phyloP scores from a whole-genome alignment of 1,284 basidiomycete genomes.

The Meira miltonrushii region DNA sequence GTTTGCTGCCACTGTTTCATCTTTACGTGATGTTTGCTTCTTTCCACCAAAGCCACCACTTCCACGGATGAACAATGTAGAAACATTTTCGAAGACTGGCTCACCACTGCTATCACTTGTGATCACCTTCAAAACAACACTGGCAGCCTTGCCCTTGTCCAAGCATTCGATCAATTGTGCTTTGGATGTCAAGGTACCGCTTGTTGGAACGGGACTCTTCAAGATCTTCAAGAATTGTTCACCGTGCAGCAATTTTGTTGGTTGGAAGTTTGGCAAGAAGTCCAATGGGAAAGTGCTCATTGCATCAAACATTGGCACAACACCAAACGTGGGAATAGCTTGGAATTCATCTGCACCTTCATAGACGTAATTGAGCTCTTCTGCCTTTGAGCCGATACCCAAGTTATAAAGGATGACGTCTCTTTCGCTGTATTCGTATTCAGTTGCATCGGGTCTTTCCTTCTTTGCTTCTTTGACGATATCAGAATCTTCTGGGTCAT shows the following conservation, averaged over 20 bases:
- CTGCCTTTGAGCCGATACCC: conserved; percentile 87
- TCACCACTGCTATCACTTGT: conserved; percentile 61
- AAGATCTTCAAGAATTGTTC: conserved; percentile 82
- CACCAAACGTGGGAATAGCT: conserved; percentile 87
- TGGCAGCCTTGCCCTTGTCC: conserved; percentile 57
- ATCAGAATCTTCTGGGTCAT: conserved; percentile 77
- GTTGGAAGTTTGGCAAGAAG: conserved; percentile 87
- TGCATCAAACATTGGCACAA: conserved; percentile 77
- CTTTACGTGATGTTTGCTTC: conserved; percentile 79
- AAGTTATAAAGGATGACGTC: conserved; percentile 95
- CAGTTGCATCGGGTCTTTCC: conserved; percentile 45
- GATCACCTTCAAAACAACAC: conserved; percentile 29
- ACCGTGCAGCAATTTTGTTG: conserved; percentile 94
- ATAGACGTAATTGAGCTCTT: conserved; percentile 85
- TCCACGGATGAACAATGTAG: conserved; percentile 87
- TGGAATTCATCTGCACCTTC: conserved; percentile 83
- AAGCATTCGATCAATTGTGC: conserved; percentile 69
- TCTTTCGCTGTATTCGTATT: conserved; percentile 68
- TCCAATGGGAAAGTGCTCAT: conserved; percentile 59
- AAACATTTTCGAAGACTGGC: conserved; percentile 85
- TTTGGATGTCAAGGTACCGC: conserved; percentile 75
- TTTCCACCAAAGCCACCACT: conserved; percentile 92
- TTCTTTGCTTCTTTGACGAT: conserved; percentile 80
- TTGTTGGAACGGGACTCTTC: conserved; percentile 70
- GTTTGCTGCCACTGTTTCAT: conserved; percentile 79